phyloP scores from a whole-genome alignment of 2,329 filamentous ascomycete species.

The Pestalotiopsis sp. region DNA sequence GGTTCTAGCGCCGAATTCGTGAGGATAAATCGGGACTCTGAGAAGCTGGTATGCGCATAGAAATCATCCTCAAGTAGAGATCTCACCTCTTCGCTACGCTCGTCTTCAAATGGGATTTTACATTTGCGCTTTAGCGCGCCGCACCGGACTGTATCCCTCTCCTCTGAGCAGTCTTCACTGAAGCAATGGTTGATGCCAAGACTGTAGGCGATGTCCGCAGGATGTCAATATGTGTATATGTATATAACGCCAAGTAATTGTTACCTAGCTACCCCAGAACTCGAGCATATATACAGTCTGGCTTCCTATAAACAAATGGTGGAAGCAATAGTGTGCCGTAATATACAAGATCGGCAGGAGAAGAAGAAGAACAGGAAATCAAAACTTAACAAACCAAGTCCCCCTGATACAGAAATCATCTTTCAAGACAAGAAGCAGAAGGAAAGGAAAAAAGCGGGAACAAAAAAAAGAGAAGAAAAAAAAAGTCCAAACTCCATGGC shows the following conservation, averaged over 20 bases:
- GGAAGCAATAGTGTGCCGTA: not conserved
- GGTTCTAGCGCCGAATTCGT: too few species aligned
- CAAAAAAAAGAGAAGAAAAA: not conserved
- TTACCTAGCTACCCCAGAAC: not conserved
- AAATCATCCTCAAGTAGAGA: too few species aligned
- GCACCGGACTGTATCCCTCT: too few species aligned
- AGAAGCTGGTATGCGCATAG: too few species aligned
- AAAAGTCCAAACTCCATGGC: not conserved
- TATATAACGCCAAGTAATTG: not conserved
- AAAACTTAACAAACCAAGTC: not conserved
- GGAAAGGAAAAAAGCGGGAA: not conserved
- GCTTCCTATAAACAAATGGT: not conserved
- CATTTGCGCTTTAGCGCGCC: too few species aligned
- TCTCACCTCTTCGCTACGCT: too few species aligned
- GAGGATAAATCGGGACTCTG: too few species aligned
- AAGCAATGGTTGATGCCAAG: too few species aligned
- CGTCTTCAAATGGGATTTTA: too few species aligned
- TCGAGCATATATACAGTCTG: not conserved
- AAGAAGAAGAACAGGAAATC: not conserved
- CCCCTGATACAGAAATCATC: not conserved
- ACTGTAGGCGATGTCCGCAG: too few species aligned
- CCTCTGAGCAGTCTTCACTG: too few species aligned
- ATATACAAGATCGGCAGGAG: not conserved
- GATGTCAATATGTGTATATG: too few species aligned
- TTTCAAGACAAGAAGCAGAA: not conserved